These are phyloP conservation scores for Suillus spraguei DNA, from an alignment of 768 basidiomycete genomes.

Conservation along the genomic window DNA sequence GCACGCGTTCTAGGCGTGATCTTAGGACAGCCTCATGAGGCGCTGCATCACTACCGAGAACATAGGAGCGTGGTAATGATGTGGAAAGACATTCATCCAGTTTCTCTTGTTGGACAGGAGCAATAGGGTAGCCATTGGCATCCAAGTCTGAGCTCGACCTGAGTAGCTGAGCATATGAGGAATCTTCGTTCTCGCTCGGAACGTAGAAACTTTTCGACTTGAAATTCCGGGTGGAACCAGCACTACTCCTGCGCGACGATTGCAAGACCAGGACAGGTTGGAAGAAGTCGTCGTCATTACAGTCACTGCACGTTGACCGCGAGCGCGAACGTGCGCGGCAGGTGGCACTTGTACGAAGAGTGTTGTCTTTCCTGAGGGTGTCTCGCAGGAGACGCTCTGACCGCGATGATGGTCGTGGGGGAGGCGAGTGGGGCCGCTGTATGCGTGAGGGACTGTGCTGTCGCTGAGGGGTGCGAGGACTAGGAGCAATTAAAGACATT, in stretches of 20 bases:
- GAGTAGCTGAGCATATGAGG: slow-evolving; percentile 25
- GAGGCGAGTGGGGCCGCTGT: slow-evolving; percentile 20
- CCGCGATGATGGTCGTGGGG: slow-evolving; percentile 47
- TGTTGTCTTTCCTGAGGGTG: slow-evolving; percentile 52
- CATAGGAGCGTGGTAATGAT: slow-evolving; percentile 21
- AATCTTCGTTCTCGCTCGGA: slow-evolving; percentile 35
- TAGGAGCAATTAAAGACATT: slow-evolving; percentile 33
- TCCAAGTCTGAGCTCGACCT: slow-evolving; percentile 31
- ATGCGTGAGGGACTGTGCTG: slow-evolving; percentile 12
- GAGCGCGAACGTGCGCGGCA: slow-evolving; percentile 24
- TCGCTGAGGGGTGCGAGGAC: slow-evolving; percentile 18
- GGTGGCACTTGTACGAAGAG: slow-evolving; percentile 35
- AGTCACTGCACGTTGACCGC: slow-evolving; percentile 24
- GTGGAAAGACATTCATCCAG: slow-evolving; percentile 23
- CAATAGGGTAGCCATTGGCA: slow-evolving; percentile 18
- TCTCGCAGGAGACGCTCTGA: slow-evolving; percentile 60
- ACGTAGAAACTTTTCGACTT: slow-evolving; percentile 29
- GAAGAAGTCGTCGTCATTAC: slow-evolving; percentile 31
- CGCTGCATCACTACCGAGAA: slow-evolving; percentile 26
- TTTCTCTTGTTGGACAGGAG: slow-evolving; percentile 20
- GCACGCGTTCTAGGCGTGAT: slow-evolving; percentile 53
- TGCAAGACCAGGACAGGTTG: slow-evolving; percentile 30
- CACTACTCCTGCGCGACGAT: slow-evolving; percentile 24
- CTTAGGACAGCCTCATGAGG: slow-evolving; percentile 59
- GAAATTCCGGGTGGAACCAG: slow-evolving; percentile 18